Evolutionary conservation across 495 filamentous ascomycete species (phyloP).

Genomic region (Pyrenula aspistea): DNA sequence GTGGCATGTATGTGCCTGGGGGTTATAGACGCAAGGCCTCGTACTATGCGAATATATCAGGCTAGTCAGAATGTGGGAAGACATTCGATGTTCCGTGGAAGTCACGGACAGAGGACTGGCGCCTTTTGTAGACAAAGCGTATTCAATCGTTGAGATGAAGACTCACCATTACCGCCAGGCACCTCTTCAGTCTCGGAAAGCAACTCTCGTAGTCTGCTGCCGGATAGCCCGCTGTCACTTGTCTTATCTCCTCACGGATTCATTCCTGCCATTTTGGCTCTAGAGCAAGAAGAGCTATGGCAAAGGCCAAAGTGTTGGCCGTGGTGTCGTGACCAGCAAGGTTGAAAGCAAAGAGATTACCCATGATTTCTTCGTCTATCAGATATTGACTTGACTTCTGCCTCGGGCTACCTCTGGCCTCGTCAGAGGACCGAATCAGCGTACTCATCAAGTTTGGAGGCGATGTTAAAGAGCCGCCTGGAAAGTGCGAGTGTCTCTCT

Average conservation of each 20-base stretch:
- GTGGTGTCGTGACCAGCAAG: constrained; percentile 41
- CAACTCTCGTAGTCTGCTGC: constrained; percentile 24
- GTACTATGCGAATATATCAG: constrained; percentile 8
- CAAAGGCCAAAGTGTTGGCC: constrained; percentile 28
- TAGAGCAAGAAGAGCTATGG: constrained; percentile 26
- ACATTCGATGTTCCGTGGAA: no score
- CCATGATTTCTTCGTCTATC: constrained; percentile 27
- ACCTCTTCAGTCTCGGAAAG: constrained; percentile 23
- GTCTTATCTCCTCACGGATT: constrained; percentile 22
- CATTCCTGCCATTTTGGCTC: constrained; percentile 28
- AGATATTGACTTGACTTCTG: constrained; percentile 8
- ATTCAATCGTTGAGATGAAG: background rate
- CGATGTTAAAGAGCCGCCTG: background rate
- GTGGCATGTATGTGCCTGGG: constrained; percentile 25
- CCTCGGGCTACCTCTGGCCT: background rate
- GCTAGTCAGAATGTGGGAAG: background rate
- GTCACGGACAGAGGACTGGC: no score
- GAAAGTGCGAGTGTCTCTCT: background rate
- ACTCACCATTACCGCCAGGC: constrained; percentile 24
- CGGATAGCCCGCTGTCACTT: constrained; percentile 14
- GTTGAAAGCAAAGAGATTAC: constrained; percentile 37
- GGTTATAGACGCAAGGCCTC: constrained; percentile 31
- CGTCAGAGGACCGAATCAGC: constrained; percentile 9
- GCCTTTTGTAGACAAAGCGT: no score
- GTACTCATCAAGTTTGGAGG: constrained; percentile 7